Conservation (phyloP, 2,329 filamentous ascomycete genomes). For the Sarocladium strictum region DNA sequence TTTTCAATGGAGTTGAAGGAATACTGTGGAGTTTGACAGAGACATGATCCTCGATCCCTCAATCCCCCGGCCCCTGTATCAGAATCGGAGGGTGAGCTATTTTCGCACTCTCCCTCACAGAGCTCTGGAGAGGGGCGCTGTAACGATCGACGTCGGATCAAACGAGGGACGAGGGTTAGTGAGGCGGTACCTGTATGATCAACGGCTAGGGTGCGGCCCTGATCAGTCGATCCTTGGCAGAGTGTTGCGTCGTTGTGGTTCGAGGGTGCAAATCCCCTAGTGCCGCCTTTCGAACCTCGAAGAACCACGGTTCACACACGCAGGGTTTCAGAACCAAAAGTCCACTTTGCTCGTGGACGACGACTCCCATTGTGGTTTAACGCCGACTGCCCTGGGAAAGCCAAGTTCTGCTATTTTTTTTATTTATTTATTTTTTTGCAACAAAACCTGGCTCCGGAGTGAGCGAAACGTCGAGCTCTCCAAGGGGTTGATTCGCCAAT, state of each 20-base stretch:
- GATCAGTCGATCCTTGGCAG: not conserved
- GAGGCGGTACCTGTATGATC: conserved; percentile 10
- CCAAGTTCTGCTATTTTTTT: too few species aligned
- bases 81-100: not conserved
- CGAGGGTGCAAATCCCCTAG: not conserved
- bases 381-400: not conserved
- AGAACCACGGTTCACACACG: not conserved
- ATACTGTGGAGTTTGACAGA: too few species aligned
- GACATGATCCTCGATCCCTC: not conserved
- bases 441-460: too few species aligned
- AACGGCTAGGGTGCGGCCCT: not conserved
- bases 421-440: too few species aligned
- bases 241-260: too few species aligned
- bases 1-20: too few species aligned
- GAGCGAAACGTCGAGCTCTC: not conserved
- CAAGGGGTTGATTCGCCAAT: not conserved
- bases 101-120: not conserved
- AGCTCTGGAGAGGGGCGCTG: not conserved
- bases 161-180: not conserved
- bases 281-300: not conserved
- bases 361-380: not conserved
- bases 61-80: not conserved
- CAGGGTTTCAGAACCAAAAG: not conserved
- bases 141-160: conserved; percentile 8
- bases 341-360: not conserved